Evolutionary conservation across 2,329 filamentous ascomycete species (phyloP).

Genomic region (Aureobasidium sp.): DNA sequence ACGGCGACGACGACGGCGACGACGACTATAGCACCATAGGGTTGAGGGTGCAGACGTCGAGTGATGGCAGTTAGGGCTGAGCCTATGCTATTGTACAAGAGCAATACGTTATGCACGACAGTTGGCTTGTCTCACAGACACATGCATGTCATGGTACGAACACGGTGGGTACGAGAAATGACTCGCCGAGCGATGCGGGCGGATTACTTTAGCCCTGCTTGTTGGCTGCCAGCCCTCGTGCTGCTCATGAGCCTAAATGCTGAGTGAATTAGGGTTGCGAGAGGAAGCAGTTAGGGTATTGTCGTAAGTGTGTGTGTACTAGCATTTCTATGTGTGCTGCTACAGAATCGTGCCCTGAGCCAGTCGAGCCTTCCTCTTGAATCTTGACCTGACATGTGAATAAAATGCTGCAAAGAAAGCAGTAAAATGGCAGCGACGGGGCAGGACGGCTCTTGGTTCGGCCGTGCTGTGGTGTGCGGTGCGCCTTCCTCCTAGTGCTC

Average conservation of each 20-base stretch:
- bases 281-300: not conserved
- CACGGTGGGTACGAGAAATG: not conserved
- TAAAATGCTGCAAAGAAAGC: no score
- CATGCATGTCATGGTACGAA: not conserved
- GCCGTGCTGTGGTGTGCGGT: no score
- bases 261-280: not conserved
- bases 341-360: not conserved
- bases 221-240: not conserved
- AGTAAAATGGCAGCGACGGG: no score
- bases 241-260: not conserved
- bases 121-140: not conserved
- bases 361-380: no score
- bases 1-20: not conserved
- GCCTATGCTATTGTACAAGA: constrained; percentile 2
- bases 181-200: not conserved
- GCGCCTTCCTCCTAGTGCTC: not conserved
- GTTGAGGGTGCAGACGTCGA: not conserved
- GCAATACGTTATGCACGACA: not conserved
- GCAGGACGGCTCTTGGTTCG: no score
- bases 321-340: no score
- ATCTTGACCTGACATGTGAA: no score
- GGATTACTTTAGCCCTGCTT: constrained; percentile 1
- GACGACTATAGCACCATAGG: no score
- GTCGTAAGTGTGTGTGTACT: not conserved
- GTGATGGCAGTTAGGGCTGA: not conserved